These are phyloP conservation scores for Zygotorulaspora danielsina DNA, from an alignment of 805 yeast species.

Conservation along the genomic window DNA sequence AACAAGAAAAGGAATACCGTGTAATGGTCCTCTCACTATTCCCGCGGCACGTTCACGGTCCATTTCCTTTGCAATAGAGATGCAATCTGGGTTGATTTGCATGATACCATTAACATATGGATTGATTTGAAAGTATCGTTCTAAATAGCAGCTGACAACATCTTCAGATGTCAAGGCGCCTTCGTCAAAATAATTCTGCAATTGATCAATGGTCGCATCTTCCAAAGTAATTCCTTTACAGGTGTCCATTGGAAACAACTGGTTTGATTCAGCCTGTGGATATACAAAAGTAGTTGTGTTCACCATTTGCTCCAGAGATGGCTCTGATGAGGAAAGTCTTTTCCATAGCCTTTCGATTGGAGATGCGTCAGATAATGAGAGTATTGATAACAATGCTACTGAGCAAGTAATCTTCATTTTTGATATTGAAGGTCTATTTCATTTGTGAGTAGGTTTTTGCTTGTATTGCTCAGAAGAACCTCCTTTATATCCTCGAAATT, in stretches of 20 bases:
- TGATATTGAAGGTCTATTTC: too few relatives aligned
- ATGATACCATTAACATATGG: constrained; percentile 23
- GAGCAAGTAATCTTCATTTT: constrained; percentile 2
- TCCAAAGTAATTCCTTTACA: constrained; percentile 29
- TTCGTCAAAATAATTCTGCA: constrained; percentile 24
- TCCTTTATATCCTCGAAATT: too few relatives aligned
- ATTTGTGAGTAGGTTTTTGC: too few relatives aligned
- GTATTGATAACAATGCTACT: not conserved
- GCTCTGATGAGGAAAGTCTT: not conserved
- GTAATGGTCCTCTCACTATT: constrained; percentile 27
- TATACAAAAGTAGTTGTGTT: constrained; percentile 12
- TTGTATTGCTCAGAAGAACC: too few relatives aligned
- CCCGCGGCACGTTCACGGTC: constrained; percentile 28
- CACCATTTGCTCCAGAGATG: constrained; percentile 6
- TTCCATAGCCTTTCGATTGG: constrained; percentile 2
- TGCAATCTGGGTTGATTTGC: constrained; percentile 28
- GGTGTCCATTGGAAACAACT: constrained; percentile 22
- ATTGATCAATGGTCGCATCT: constrained; percentile 32
- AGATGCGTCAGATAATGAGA: constrained; percentile 2
- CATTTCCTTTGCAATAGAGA: constrained; percentile 24
- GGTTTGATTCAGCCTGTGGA: constrained; percentile 13
- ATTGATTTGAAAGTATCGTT: constrained; percentile 27
- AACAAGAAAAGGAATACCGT: constrained; percentile 32
- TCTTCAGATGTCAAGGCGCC: constrained; percentile 26
- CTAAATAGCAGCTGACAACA: constrained; percentile 25